phyloP scores from a whole-genome alignment of 345 rosid genomes.

The Arabis alpina region DNA sequence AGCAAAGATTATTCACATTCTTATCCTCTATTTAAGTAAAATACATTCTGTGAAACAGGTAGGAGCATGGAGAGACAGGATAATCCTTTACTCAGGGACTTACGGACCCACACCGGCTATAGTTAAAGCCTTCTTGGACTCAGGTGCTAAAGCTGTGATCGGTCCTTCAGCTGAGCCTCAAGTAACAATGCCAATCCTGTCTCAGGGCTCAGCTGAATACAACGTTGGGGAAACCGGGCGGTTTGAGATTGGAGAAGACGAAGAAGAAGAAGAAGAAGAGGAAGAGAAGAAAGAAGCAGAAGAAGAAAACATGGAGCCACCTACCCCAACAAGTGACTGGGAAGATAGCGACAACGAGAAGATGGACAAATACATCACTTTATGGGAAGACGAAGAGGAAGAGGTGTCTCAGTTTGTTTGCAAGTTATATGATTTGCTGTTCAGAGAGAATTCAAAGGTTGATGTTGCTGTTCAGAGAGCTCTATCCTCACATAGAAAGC shows the following conservation, averaged over 20 bases:
- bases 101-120: constrained; percentile 72
- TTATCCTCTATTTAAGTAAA: no score
- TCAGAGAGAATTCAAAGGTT: constrained; percentile 71
- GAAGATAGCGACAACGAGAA: constrained; percentile 86
- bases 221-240: constrained; percentile 59
- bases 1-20: no score
- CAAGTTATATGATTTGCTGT: constrained; percentile 64
- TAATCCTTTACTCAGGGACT: constrained; percentile 82
- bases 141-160: constrained; percentile 89
- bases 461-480: constrained; percentile 73
- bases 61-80: constrained; percentile 99
- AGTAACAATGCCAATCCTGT: constrained; percentile 53
- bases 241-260: constrained; percentile 97
- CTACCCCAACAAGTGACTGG: constrained; percentile 88
- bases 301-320: constrained; percentile 63
- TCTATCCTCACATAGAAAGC: constrained; percentile 67
- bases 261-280: constrained; percentile 55
- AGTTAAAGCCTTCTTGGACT: constrained; percentile 54
- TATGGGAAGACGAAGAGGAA: constrained; percentile 83
- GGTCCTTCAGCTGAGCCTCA: constrained; percentile 75
- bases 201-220: constrained; percentile 58
- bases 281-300: constrained; percentile 48
- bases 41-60: constrained; percentile 49
- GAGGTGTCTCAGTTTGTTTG: constrained; percentile 74
- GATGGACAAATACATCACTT: constrained; percentile 37